Conservation (phyloP, 2,329 filamentous ascomycete genomes). For the Ophiostoma australiae region DNA sequence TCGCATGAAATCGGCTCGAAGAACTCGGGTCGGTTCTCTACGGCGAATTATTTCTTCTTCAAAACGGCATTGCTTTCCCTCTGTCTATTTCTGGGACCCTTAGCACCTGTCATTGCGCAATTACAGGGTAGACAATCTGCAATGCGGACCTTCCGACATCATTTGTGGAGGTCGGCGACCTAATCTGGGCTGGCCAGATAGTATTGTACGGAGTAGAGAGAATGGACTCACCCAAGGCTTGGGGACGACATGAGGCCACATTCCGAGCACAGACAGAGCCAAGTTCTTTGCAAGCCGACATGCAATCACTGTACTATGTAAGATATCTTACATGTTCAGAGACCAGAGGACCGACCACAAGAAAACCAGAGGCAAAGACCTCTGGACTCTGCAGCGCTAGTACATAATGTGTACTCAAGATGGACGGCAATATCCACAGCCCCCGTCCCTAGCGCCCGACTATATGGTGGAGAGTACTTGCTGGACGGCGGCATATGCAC, state of each 20-base stretch:
- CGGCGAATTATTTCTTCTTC: neutral
- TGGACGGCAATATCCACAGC: constrained; percentile 5
- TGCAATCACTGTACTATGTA: neutral
- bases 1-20: neutral
- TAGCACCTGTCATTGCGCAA: neutral
- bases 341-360: neutral
- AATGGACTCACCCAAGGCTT: neutral
- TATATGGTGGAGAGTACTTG: neutral
- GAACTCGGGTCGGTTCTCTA: neutral
- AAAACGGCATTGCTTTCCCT: neutral
- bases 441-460: constrained; percentile 2
- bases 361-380: neutral
- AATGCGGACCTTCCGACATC: neutral
- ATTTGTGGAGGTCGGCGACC: neutral
- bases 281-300: neutral
- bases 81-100: neutral
- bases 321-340: too few species aligned
- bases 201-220: neutral
- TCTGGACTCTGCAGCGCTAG: neutral
- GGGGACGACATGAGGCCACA: neutral
- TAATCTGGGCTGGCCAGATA: too few species aligned
- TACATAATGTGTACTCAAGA: neutral
- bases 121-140: neutral
- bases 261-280: neutral
- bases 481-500: neutral